A percentile compares a stretch with the other conserved stretches of the same genome.
Conservation (phyloP, 2,329 filamentous ascomycete genomes). For the Penicillium sp. region DNA sequence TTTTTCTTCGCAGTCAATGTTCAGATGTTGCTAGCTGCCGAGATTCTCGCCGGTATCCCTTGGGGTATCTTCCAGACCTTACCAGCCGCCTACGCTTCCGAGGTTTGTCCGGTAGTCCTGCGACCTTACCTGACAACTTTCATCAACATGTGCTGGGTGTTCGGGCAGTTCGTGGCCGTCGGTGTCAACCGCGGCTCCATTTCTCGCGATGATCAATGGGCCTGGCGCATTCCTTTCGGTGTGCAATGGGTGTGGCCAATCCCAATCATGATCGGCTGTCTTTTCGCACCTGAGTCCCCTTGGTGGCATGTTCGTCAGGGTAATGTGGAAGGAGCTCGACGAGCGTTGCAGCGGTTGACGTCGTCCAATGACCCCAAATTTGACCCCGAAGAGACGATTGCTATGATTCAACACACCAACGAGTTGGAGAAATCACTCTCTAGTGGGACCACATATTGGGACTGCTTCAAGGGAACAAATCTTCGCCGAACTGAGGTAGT, state of each 20-base stretch:
- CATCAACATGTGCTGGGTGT: constrained; percentile 43
- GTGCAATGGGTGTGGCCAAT: constrained; percentile 53
- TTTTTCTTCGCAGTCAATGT: constrained; percentile 50
- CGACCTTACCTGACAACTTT: constrained; percentile 43
- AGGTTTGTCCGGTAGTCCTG: constrained; percentile 42
- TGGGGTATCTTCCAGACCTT: constrained; percentile 50
- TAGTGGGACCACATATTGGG: constrained; percentile 67
- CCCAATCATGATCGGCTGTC: constrained; percentile 45
- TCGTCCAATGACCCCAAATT: constrained; percentile 61
- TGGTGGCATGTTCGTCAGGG: constrained; percentile 50
- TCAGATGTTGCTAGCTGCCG: constrained; percentile 44
- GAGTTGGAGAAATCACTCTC: constrained; percentile 73
- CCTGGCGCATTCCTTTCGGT: constrained; percentile 51
- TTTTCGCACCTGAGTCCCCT: constrained; percentile 49
- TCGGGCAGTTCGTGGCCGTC: constrained; percentile 50
- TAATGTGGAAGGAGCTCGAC: constrained; percentile 44
- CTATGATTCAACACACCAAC: constrained; percentile 86
- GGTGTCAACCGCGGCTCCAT: constrained; percentile 49
- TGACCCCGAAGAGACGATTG: constrained; percentile 75
- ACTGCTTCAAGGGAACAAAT: constrained; percentile 80
- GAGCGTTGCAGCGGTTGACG: constrained; percentile 44
- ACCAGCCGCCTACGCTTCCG: constrained; percentile 44
- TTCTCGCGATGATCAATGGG: constrained; percentile 45
- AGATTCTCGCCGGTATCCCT: constrained; percentile 50
- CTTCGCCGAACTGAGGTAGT: constrained; percentile 71